phyloP scores from a whole-genome alignment of 1,284 basidiomycete species.

The Cryptococcus sp. region DNA sequence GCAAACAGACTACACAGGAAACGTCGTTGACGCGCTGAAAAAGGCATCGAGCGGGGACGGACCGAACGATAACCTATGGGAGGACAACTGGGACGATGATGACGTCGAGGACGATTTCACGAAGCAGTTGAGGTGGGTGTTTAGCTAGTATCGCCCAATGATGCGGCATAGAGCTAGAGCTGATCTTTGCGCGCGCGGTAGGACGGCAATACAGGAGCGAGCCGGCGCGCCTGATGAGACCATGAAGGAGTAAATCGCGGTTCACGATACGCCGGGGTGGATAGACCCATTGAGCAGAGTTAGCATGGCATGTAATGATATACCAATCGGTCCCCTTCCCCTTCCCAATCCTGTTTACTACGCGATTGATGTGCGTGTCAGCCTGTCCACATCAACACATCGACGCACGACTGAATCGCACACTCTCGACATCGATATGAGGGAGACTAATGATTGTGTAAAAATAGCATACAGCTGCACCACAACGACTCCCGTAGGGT shows the following conservation, averaged over 20 bases:
- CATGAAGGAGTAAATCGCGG: conserved; percentile 47
- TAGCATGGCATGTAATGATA: conserved; percentile 6
- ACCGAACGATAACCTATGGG: conserved; percentile 71
- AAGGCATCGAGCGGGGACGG: conserved; percentile 25
- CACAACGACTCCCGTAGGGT: no score
- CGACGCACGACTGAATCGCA: no score
- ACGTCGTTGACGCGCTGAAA: conserved; percentile 43
- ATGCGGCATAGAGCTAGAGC: not conserved
- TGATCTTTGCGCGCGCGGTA: conserved; percentile 8
- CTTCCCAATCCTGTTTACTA: no score
- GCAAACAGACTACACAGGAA: conserved; percentile 23
- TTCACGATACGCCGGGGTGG: not conserved
- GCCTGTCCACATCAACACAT: no score
- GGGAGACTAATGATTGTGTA: no score
- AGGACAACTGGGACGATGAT: conserved; percentile 99
- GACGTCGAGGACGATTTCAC: conserved; percentile 98
- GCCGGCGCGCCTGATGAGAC: conserved; percentile 36
- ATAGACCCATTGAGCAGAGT: conserved; percentile 1
- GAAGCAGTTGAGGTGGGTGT: conserved; percentile 79
- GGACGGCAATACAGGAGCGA: conserved; percentile 45
- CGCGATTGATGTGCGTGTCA: no score
- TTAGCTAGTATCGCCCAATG: not conserved
- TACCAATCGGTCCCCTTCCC: not conserved
- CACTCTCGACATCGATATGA: no score
- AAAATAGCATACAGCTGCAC: no score